These are phyloP conservation scores for Xylaria digitata DNA, from an alignment of 2,329 filamentous ascomycete species.

Conservation along the genomic window DNA sequence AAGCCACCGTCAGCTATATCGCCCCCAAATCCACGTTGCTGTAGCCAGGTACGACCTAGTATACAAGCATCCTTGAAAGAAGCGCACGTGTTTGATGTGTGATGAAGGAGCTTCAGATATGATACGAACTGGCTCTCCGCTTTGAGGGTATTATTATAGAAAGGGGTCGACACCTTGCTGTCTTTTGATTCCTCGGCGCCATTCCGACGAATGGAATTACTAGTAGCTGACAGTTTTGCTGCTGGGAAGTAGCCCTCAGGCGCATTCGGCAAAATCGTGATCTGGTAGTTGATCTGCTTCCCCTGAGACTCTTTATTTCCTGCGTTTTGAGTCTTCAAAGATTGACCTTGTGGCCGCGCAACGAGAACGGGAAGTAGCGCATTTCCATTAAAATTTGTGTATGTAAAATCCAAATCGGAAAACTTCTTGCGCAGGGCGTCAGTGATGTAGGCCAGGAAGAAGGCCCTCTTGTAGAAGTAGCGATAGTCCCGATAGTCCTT, in stretches of 20 bases:
- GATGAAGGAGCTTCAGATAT: slow-evolving; percentile 81
- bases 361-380: slow-evolving; percentile 76
- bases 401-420: slow-evolving; percentile 67
- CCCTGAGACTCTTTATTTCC: slow-evolving; percentile 34
- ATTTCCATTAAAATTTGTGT: slow-evolving; percentile 77
- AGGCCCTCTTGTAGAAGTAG: slow-evolving; percentile 94
- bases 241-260: slow-evolving; percentile 75
- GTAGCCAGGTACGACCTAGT: slow-evolving; percentile 88
- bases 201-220: slow-evolving; percentile 74
- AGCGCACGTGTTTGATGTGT: slow-evolving; percentile 74
- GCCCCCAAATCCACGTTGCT: slow-evolving; percentile 83
- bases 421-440: slow-evolving; percentile 72
- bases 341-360: slow-evolving; percentile 53
- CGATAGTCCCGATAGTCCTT: slow-evolving; percentile 94
- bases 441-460: slow-evolving; percentile 86
- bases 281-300: slow-evolving; percentile 61
- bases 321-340: slow-evolving; percentile 42
- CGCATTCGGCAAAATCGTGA: slow-evolving; percentile 82
- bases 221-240: slow-evolving; percentile 75
- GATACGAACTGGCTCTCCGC: slow-evolving; percentile 78
- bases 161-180: slow-evolving; percentile 70
- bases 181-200: slow-evolving; percentile 58
- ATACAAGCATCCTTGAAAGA: slow-evolving; percentile 86
- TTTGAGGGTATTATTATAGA: slow-evolving; percentile 89
- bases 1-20: slow-evolving; percentile 82